Percentiles rank a stretch among this genome's conserved stretches.
Evolutionary conservation across 345 rosid species (phyloP).

Genomic region (Lagerstroemia speciosa): DNA sequence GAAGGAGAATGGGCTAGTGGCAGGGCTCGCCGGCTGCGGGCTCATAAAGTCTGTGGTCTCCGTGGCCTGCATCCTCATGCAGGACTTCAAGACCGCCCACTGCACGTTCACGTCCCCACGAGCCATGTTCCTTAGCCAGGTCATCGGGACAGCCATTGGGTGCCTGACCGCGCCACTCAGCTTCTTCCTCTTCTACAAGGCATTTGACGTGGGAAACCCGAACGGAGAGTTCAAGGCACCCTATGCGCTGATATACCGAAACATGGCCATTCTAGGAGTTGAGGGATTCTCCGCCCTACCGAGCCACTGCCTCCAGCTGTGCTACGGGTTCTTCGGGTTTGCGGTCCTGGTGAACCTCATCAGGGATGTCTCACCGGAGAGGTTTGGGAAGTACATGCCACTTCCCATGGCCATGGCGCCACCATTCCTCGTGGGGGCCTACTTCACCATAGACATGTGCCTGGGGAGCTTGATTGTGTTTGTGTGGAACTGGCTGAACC

Average conservation of each 20-base stretch:
- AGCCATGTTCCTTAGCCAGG: slow-evolving; percentile 87
- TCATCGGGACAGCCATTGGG: slow-evolving; percentile 65
- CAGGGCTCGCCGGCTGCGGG: slow-evolving; percentile 88
- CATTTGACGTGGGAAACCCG: slow-evolving; percentile 84
- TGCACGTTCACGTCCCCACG: slow-evolving; percentile 69
- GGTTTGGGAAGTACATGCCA: slow-evolving; percentile 73
- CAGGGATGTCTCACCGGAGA: slow-evolving; percentile 50
- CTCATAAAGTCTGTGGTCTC: slow-evolving; percentile 80
- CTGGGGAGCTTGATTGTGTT: slow-evolving; percentile 66
- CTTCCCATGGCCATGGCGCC: slow-evolving; percentile 86
- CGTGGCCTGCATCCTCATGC: slow-evolving; percentile 85
- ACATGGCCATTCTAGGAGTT: slow-evolving; percentile 61
- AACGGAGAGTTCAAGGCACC: slow-evolving; percentile 89
- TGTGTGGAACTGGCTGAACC: slow-evolving; percentile 46
- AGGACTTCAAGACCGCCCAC: slow-evolving; percentile 89
- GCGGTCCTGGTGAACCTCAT: slow-evolving; percentile 56
- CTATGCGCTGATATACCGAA: slow-evolving; percentile 79
- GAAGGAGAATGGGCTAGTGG: slow-evolving; percentile 68
- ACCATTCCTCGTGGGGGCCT: slow-evolving; percentile 83
- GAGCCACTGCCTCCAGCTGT: slow-evolving; percentile 46
- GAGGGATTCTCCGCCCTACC: slow-evolving; percentile 63
- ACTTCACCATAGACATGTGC: slow-evolving; percentile 86
- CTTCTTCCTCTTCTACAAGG: slow-evolving; percentile 82
- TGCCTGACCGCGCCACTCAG: slow-evolving; percentile 67
- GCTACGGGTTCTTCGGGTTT: slow-evolving; percentile 67